Base-by-base conservation (phyloP, 345 rosid genomes). In the Mallotus nudiflorus region DNA sequence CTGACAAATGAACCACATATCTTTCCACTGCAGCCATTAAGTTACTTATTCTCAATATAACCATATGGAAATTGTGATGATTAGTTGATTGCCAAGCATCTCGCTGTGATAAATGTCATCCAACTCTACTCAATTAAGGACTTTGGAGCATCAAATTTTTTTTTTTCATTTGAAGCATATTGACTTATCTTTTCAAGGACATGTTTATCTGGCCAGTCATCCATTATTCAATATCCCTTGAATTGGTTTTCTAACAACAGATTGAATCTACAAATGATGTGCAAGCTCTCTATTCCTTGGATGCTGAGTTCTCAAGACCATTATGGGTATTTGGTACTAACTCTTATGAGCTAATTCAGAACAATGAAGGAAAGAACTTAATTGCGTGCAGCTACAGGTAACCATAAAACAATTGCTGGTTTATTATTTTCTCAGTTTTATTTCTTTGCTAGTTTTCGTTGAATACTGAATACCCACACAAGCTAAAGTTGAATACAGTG, bases 331-430 rank as follows among this genome's bases (percentile, higher is more conserved):
- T 88, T 37, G 96, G 97, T 71, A 81, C 80, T 55, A 92, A 84
- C 77, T 95, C 97, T 68, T 95, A 90, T 69, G 97, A 85, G 64
- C 71, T 91, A 66, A 71, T 90, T 75, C 79, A 82, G 83, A 85
- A 78, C 60, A 72, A 81, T 57, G 85, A 77, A 62, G 86, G 86
- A 66, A 83, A 83, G 74, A 86, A 83, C 75, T 42, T 89, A 74
- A 83, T 92, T 78, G 96, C 89, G 24, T 92, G 96, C 82, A 83
- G 85, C 86, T 92, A 88, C 78, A 90, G 97, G 99, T 95, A 84
- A 57, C 14, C 35, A 8, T 14, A 39, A 64, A 74, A 65, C n/a
- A n/a, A n/a, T n/a, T n/a, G n/a, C 63, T 37, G 61, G 39, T 64
- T 65, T 58, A 65, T n/a, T n/a, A n/a, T n/a, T n/a, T 24, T 40